Percentiles rank a stretch among this genome's conserved stretches.
phyloP scores from a whole-genome alignment of 192 early-diverging fungal genomes.

The Coemansia sp. region DNA sequence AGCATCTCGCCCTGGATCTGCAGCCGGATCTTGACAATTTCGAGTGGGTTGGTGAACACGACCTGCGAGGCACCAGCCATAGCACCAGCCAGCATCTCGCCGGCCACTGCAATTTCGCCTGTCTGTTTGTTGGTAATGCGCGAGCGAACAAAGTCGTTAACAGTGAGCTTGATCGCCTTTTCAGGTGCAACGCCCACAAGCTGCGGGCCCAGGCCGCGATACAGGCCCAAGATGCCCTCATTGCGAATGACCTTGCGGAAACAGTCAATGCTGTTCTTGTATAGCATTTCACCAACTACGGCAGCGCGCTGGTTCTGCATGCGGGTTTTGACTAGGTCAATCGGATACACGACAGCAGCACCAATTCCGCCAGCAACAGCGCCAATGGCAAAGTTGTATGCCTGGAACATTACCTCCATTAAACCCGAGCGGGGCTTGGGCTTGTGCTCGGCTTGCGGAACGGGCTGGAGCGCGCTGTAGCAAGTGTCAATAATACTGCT shows the following conservation, averaged over 20 bases:
- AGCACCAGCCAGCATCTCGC: slow-evolving; percentile 85
- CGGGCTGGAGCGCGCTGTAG: slow-evolving; percentile 30
- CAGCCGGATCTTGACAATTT: slow-evolving; percentile 98
- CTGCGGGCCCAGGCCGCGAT: slow-evolving; percentile 90
- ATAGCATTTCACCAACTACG: slow-evolving; percentile 86
- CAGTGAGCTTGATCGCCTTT: slow-evolving; percentile 96
- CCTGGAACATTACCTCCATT: slow-evolving; percentile 59
- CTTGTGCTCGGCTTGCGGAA: slow-evolving; percentile 3
- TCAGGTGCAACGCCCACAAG: slow-evolving; percentile 95
- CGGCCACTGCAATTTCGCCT: slow-evolving; percentile 72
- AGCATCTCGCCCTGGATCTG: slow-evolving; percentile 81
- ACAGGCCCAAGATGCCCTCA: slow-evolving; percentile 87
- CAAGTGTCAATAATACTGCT: slow-evolving; percentile 22
- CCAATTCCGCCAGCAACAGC: slow-evolving; percentile 92
- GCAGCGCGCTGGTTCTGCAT: slow-evolving; percentile 97
- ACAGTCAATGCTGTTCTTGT: slow-evolving; percentile 95
- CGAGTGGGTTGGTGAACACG: slow-evolving; percentile 95
- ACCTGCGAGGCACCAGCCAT: slow-evolving; percentile 85
- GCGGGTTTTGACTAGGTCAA: slow-evolving; percentile 97
- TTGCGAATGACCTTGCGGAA: slow-evolving; percentile 92
- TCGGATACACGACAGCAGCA: slow-evolving; percentile 93
- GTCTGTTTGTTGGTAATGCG: slow-evolving; percentile 65
- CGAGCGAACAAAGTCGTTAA: slow-evolving; percentile 88
- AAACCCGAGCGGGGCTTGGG: slow-evolving; percentile 7
- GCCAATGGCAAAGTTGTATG: slow-evolving; percentile 78